phyloP scores from a whole-genome alignment of 768 basidiomycete species.

The Obba rivulosa region DNA sequence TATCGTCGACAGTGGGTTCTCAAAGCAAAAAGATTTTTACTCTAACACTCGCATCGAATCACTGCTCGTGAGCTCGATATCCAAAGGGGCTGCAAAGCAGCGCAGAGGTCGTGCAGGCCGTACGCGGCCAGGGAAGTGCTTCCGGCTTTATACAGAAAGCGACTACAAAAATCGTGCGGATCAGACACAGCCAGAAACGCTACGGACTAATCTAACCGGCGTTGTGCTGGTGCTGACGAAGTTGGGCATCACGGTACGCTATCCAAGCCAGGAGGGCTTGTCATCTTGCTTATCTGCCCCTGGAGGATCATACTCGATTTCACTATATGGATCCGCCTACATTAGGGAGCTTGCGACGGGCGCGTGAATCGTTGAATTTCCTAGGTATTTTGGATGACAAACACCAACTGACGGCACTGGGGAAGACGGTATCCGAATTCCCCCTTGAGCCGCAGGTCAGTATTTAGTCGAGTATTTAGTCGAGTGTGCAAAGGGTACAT shows the following conservation, averaged over 20 bases:
- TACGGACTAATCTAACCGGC: conserved; percentile 94
- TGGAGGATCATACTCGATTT: conserved; percentile 21
- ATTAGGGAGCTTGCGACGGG: conserved; percentile 85
- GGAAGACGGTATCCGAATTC: conserved; percentile 94
- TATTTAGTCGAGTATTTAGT: not conserved
- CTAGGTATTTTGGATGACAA: conserved; percentile 92
- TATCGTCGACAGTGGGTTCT: conserved; percentile 91
- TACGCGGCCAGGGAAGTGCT: conserved; percentile 97
- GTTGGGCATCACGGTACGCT: conserved; percentile 92
- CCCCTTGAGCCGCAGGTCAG: conserved; percentile 94
- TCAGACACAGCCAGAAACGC: conserved; percentile 80
- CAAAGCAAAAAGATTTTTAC: conserved; percentile 80
- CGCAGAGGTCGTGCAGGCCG: conserved; percentile 95
- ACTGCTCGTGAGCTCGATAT: conserved; percentile 90
- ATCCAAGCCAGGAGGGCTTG: conserved; percentile 5
- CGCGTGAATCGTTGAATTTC: conserved; percentile 89
- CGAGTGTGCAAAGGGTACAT: too few species aligned
- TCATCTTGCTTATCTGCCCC: not conserved
- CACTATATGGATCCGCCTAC: conserved; percentile 26
- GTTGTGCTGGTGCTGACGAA: conserved; percentile 98
- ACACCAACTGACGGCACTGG: conserved; percentile 82
- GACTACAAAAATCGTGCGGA: conserved; percentile 92
- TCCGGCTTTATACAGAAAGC: conserved; percentile 93
- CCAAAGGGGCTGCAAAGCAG: conserved; percentile 92
- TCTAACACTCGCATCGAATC: conserved; percentile 66